Base-by-base conservation (phyloP, 2,329 filamentous ascomycete genomes). In the Ophidiomyces ophidiicola region DNA sequence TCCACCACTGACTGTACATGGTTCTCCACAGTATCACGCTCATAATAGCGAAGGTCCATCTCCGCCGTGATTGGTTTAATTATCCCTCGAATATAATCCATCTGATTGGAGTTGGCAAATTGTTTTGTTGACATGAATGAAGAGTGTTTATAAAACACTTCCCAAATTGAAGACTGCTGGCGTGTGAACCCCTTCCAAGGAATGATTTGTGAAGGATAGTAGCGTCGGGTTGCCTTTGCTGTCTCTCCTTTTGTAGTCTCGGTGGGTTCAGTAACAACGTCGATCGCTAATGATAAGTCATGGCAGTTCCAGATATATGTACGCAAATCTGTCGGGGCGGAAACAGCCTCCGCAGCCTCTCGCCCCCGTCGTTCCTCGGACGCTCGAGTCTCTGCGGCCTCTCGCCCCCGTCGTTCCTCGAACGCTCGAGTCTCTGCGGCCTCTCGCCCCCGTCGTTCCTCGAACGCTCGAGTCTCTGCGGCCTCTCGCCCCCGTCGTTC, bases 1-100 rank as follows among this genome's bases (percentile, higher is more conserved):
- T 56, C 43, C 14, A 66, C 24, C 12, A 65, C 41, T 40, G 50
- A 56, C 41, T 53, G 36, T 5, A 65, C 56, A 2, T 53, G 48
- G 43, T 58, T 60, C 43, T 66, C 56, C 5, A 66, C 52, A 3
- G 50, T 51, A 7, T 59, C 45, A n/a, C 48, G 53, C 45, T 61
- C 50, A 36, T 54, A 60, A 18, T 58, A 26, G 28, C 52, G 53
- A 19, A 66, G 57, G 17, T 52, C 49, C 29, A 43, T 41, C 48
- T 66, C 56, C 28, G 57, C 59, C 25, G 53, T 57, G 31, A 66
- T 58, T 1, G 54, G 57, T 0, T 23, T 25, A 26, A 61, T 51
- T 12, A 18, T n/a, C 14, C 36, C 31, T 23, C 19, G 23, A 17
- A 47, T 23, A 42, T 45, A 44, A 5, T 44, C 41, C 14, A 44